Evolutionary conservation across 2,329 filamentous ascomycete species (phyloP).

Genomic region (Colletotrichum plurivorum): DNA sequence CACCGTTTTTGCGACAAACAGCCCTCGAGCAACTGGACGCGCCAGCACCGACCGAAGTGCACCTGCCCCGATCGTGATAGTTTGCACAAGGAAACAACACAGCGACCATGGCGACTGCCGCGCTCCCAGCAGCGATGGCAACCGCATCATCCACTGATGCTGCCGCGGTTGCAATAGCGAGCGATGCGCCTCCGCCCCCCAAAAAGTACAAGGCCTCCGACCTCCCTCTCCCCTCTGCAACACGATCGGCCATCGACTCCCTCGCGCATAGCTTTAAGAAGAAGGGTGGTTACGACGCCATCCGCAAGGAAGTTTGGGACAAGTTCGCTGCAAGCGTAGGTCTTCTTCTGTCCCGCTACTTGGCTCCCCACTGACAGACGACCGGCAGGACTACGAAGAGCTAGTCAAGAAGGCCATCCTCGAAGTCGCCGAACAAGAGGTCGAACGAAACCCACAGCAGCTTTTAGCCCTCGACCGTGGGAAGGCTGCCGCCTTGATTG

Average conservation of each 20-base stretch:
- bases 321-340: slow-evolving; percentile 80
- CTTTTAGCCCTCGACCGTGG: slow-evolving; percentile 81
- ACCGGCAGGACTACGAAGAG: slow-evolving; percentile 75
- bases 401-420: slow-evolving; percentile 77
- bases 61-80: not conserved
- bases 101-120: slow-evolving; percentile 23
- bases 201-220: slow-evolving; percentile 80
- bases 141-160: not conserved
- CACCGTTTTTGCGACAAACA: slow-evolving; percentile 11
- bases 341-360: not conserved
- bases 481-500: slow-evolving; percentile 82
- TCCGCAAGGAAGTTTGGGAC: slow-evolving; percentile 83
- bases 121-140: slow-evolving; percentile 15
- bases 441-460: slow-evolving; percentile 80
- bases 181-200: slow-evolving; percentile 19
- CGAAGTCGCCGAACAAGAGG: slow-evolving; percentile 79
- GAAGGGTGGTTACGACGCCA: slow-evolving; percentile 84
- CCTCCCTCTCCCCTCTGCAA: slow-evolving; percentile 80
- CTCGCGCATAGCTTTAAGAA: slow-evolving; percentile 89
- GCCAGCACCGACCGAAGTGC: not conserved
- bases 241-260: slow-evolving; percentile 79
- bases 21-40: not conserved
- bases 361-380: not conserved
- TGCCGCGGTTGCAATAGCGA: not conserved
- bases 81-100: not conserved